phyloP scores from a whole-genome alignment of 108 stramenopile genomes.

The Chaetoceros tenuissimus region DNA sequence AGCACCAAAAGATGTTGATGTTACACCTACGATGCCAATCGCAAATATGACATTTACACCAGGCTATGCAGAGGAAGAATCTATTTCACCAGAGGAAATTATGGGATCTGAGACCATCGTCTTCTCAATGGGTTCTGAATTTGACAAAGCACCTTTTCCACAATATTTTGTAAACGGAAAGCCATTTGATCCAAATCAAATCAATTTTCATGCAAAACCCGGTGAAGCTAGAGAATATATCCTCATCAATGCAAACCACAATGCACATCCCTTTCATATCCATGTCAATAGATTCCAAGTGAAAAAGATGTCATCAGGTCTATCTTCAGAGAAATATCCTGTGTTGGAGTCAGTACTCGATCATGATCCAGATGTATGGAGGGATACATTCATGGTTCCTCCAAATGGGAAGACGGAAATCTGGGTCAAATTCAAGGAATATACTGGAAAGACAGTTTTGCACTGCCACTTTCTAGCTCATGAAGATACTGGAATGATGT shows the following conservation, averaged over 20 bases:
- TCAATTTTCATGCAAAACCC: slow-evolving; percentile 22
- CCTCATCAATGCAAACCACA: slow-evolving; percentile 39
- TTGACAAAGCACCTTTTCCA: slow-evolving; percentile 30
- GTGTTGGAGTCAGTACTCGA: slow-evolving; percentile 20
- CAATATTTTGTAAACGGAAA: slow-evolving; percentile 46
- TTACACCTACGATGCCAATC: slow-evolving; percentile 4
- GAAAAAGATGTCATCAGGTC: slow-evolving; percentile 31
- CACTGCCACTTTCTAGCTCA: slow-evolving; percentile 53
- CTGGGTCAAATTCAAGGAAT: slow-evolving; percentile 34
- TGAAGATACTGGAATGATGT: slow-evolving; percentile 55
- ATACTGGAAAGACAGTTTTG: slow-evolving; percentile 39
- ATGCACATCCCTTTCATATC: slow-evolving; percentile 45
- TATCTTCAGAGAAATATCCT: slow-evolving; percentile 26
- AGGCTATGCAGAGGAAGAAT: slow-evolving; percentile 18
- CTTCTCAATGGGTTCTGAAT: slow-evolving; percentile 37
- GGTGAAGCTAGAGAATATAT: slow-evolving; percentile 34
- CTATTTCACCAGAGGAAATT: slow-evolving; percentile 18
- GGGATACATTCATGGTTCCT: slow-evolving; percentile 40
- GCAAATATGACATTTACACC: slow-evolving; percentile 26
- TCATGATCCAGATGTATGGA: slow-evolving; percentile 20
- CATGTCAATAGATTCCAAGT: slow-evolving; percentile 52
- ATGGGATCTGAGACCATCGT: slow-evolving; percentile 25
- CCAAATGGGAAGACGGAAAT: slow-evolving; percentile 31
- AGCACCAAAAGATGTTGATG: neutral
- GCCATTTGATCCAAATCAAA: slow-evolving; percentile 14